A percentile compares a stretch with the other conserved stretches of the same genome.
Evolutionary conservation across 306 rosid genomes (phyloP).

Genomic region (Boehmeria nivea): DNA sequence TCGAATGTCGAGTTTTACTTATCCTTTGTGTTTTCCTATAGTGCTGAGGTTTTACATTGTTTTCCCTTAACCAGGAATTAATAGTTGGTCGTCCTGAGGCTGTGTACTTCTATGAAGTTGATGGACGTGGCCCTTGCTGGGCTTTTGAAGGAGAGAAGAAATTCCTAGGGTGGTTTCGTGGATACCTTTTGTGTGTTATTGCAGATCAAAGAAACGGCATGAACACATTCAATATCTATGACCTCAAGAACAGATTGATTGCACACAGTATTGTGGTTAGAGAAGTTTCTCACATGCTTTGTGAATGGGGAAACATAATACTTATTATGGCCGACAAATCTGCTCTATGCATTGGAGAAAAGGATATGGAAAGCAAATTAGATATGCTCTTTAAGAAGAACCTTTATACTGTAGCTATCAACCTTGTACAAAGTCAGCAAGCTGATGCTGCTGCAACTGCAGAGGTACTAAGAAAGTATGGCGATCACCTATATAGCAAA

Average conservation of each 20-base stretch:
- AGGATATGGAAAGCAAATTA: conserved; percentile 99
- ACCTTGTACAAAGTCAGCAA: conserved; percentile 96
- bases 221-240: conserved; percentile 82
- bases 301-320: conserved; percentile 95
- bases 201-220: conserved; percentile 81
- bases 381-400: conserved; percentile 97
- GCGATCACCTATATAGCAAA: conserved; percentile 86
- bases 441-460: conserved; percentile 99
- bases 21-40: neutral
- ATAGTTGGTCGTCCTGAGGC: conserved; percentile 96
- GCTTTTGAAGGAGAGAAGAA: conserved; percentile 98
- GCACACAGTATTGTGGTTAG: conserved; percentile 79
- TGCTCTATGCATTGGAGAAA: conserved; percentile 88
- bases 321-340: conserved; percentile 86
- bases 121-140: conserved; percentile 99
- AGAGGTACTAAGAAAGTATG: conserved; percentile 91
- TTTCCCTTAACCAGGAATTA: conserved; percentile 54
- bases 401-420: conserved; percentile 83
- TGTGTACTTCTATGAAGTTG: conserved; percentile 91
- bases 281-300: conserved; percentile 92
- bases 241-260: conserved; percentile 82
- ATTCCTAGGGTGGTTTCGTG: conserved; percentile 94
- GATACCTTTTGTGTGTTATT: conserved; percentile 90
- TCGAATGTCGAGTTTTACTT: conserved; percentile 2
- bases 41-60: conserved; percentile 18